Percentiles rank a stretch among this genome's conserved stretches.
phyloP scores from a whole-genome alignment of 2,329 filamentous ascomycete genomes.

The Pseudogymnoascus sp. region DNA sequence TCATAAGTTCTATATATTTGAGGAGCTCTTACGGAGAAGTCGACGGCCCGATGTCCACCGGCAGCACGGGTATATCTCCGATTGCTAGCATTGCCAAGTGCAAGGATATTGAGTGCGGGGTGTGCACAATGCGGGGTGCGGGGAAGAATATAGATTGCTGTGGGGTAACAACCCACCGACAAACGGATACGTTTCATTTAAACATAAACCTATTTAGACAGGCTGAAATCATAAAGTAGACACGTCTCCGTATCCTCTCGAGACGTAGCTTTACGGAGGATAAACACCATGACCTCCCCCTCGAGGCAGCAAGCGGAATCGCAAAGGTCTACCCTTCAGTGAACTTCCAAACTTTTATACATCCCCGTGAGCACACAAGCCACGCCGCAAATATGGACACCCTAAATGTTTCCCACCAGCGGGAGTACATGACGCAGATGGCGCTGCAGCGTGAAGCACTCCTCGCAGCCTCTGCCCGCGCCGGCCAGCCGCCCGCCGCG shows the following conservation, averaged over 20 bases:
- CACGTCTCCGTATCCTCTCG: neutral
- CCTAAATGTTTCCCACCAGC: neutral
- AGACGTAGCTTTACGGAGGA: neutral
- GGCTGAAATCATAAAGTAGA: slow-evolving; percentile 1
- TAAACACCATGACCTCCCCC: neutral
- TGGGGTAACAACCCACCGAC: neutral
- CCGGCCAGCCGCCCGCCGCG: neutral
- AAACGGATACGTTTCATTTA: neutral
- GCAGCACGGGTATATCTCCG: neutral
- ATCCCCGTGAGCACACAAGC: neutral
- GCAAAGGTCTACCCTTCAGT: neutral
- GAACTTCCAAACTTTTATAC: neutral
- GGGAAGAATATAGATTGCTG: slow-evolving; percentile 1
- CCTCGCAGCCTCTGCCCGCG: neutral
- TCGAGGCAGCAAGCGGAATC: neutral
- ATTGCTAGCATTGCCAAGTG: neutral
- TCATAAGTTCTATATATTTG: neutral
- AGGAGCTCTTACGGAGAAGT: neutral
- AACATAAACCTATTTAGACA: neutral
- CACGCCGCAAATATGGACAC: neutral
- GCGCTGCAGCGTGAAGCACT: neutral
- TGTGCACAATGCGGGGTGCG: neutral
- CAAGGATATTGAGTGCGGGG: neutral
- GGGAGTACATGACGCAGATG: neutral
- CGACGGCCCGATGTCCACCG: neutral